phyloP scores from a whole-genome alignment of 208 protist species.

The Leishmania major region DNA sequence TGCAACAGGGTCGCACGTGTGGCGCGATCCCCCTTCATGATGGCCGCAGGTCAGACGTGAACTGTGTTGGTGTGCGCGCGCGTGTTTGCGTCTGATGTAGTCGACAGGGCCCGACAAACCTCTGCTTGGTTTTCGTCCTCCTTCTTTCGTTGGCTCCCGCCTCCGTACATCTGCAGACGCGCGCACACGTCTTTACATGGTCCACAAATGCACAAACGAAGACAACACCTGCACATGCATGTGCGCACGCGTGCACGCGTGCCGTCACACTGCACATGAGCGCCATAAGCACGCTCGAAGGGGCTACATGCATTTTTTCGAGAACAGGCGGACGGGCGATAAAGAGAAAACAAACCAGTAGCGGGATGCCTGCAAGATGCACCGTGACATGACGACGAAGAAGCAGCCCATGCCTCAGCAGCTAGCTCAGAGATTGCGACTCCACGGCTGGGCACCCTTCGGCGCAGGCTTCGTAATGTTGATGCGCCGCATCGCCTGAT shows the following conservation, averaged over 20 bases:
- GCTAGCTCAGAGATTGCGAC: constrained; percentile 58
- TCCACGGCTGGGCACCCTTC: constrained; percentile 77
- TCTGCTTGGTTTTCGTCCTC: neutral
- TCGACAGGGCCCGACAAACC: neutral
- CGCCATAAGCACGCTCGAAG: neutral
- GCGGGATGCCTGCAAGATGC: neutral
- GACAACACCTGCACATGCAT: neutral
- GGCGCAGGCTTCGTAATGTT: constrained; percentile 78
- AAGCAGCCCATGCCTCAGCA: neutral
- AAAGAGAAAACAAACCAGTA: neutral
- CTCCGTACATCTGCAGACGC: no score
- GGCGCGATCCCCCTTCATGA: neutral
- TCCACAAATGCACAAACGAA: neutral
- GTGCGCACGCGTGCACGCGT: neutral
- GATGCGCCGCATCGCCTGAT: constrained; percentile 71
- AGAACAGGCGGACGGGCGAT: neutral
- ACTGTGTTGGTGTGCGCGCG: neutral
- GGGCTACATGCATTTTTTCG: neutral
- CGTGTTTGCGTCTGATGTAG: neutral
- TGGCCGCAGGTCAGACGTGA: neutral
- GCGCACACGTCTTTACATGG: no score
- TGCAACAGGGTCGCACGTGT: neutral
- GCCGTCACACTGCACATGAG: neutral
- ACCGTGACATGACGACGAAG: neutral
- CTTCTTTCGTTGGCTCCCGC: neutral